A percentile compares a stretch with the other conserved stretches of the same genome.
Conservation (phyloP, 2,329 filamentous ascomycete species). For the Colletotrichum paranaense region DNA sequence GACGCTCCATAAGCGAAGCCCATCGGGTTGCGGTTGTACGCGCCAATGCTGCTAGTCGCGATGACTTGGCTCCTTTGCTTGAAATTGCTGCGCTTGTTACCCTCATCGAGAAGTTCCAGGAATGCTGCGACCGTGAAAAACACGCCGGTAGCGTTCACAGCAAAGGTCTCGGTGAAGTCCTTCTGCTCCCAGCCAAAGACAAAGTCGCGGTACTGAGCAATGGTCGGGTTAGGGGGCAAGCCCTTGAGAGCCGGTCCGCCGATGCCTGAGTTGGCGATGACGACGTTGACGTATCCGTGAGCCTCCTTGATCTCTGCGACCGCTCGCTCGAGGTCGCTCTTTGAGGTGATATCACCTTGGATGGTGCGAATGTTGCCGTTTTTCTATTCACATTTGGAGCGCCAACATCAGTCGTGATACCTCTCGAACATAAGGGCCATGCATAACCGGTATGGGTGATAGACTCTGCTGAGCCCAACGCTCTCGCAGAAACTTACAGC, state of each 20-base stretch:
- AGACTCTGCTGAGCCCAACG: neutral
- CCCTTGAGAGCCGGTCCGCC: conserved; percentile 12
- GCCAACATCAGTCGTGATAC: neutral
- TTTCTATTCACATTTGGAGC: neutral
- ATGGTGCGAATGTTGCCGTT: conserved; percentile 37
- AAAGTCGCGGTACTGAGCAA: conserved; percentile 20
- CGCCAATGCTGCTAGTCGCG: conserved; percentile 72
- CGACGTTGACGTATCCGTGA: conserved; percentile 64
- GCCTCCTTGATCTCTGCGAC: conserved; percentile 59
- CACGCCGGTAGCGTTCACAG: conserved; percentile 72
- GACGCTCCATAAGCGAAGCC: conserved; percentile 72
- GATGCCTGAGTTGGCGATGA: conserved; percentile 71
- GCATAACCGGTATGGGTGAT: too few relatives aligned
- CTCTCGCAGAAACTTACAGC: conserved; percentile 38
- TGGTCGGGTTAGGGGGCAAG: conserved; percentile 42
- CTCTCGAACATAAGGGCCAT: neutral
- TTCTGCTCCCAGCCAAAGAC: conserved; percentile 55
- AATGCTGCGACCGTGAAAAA: conserved; percentile 78
- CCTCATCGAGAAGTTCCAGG: conserved; percentile 72
- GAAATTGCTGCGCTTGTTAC: conserved; percentile 59
- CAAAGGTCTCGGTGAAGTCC: conserved; percentile 67
- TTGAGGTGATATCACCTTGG: conserved; percentile 45
- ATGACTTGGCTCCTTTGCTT: conserved; percentile 46
- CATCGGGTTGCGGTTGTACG: conserved; percentile 68
- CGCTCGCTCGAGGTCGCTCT: conserved; percentile 56